Evolutionary conservation across 108 stramenopile species (phyloP).

Genomic region (Cyclotella kingstonii): DNA sequence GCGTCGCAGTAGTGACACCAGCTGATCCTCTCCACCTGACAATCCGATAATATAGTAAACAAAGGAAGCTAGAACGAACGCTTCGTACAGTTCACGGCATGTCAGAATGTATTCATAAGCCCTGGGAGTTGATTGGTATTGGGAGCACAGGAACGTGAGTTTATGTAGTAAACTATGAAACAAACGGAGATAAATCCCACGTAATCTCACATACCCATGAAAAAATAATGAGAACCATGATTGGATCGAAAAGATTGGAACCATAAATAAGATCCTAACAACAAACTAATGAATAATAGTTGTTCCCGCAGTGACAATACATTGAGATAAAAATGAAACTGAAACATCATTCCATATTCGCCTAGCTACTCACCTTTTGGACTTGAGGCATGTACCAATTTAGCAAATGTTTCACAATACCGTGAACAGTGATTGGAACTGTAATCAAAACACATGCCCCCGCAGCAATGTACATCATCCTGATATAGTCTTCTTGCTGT

Average conservation of each 20-base stretch:
- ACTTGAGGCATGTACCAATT: constrained; percentile 56
- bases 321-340: neutral
- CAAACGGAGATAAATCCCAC: no score
- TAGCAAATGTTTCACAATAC: constrained; percentile 44
- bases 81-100: constrained; percentile 48
- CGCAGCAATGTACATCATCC: constrained; percentile 32
- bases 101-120: constrained; percentile 26
- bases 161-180: neutral
- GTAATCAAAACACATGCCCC: constrained; percentile 39
- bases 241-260: constrained; percentile 71
- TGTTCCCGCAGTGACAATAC: neutral
- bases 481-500: constrained; percentile 16
- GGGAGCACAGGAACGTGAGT: neutral
- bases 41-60: constrained; percentile 56
- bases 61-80: constrained; percentile 53
- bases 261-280: constrained; percentile 78
- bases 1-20: constrained; percentile 21
- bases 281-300: constrained; percentile 43
- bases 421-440: constrained; percentile 31
- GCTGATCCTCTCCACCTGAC: constrained; percentile 44
- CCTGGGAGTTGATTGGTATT: constrained; percentile 5
- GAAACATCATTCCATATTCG: neutral
- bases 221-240: constrained; percentile 53
- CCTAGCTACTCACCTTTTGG: constrained; percentile 42
- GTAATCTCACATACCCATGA: constrained; percentile 14